Evolutionary conservation across 2,329 filamentous ascomycete species (phyloP).

Genomic region (Pleomassaria siparia): DNA sequence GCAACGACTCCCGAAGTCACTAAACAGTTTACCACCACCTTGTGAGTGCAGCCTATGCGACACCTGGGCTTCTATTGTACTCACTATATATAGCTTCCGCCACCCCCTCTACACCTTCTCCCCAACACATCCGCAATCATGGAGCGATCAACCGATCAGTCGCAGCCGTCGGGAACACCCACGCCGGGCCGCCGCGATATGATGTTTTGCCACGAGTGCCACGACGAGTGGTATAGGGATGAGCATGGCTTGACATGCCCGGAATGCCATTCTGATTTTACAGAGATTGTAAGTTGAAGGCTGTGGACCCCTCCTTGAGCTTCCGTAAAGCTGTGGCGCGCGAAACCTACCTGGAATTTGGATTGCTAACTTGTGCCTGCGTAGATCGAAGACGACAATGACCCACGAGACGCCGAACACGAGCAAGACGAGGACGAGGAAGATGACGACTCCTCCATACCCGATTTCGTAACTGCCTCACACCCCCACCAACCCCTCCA

Average conservation of each 20-base stretch:
- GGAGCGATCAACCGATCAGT: slow-evolving; percentile 21
- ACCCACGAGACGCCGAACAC: slow-evolving; percentile 57
- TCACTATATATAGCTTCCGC: not conserved
- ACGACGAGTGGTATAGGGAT: slow-evolving; percentile 77
- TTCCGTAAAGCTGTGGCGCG: slow-evolving; percentile 2
- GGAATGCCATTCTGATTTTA: slow-evolving; percentile 74
- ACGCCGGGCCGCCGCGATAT: slow-evolving; percentile 58
- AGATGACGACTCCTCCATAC: slow-evolving; percentile 33
- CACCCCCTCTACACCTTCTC: not conserved
- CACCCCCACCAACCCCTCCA: slow-evolving; percentile 39
- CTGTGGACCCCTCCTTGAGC: not conserved
- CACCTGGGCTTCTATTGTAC: not conserved
- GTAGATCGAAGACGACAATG: slow-evolving; percentile 57
- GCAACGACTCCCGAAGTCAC: slow-evolving; percentile 4
- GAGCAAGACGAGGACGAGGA: slow-evolving; percentile 35
- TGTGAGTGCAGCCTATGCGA: slow-evolving; percentile 12
- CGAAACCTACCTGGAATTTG: not conserved
- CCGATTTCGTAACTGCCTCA: slow-evolving; percentile 27
- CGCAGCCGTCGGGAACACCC: slow-evolving; percentile 16
- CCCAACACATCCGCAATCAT: slow-evolving; percentile 19
- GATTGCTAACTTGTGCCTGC: slow-evolving; percentile 19
- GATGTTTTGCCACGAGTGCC: slow-evolving; percentile 83
- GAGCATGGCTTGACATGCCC: slow-evolving; percentile 73
- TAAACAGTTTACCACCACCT: slow-evolving; percentile 12
- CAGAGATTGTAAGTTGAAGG: slow-evolving; percentile 72